Conservation (phyloP, 108 stramenopile genomes). For the Fragilaria radians region DNA sequence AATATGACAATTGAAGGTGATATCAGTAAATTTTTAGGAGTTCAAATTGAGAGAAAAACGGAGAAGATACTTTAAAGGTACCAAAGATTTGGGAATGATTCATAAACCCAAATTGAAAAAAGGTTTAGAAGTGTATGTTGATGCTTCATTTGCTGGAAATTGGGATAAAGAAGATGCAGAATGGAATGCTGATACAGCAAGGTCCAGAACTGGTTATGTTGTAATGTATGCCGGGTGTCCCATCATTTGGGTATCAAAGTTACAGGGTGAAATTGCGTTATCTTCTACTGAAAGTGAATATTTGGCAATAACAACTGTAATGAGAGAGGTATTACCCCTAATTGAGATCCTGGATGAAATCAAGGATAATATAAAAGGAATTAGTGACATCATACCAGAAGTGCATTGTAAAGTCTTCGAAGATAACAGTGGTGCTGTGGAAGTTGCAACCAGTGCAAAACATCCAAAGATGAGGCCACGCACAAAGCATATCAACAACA, state of each 20-base stretch:
- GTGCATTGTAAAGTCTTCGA: constrained; percentile 31
- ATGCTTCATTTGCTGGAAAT: too few relatives aligned
- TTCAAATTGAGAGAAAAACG: too few relatives aligned
- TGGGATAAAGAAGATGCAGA: too few relatives aligned
- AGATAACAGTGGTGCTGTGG: constrained; percentile 26
- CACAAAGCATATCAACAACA: constrained; percentile 32
- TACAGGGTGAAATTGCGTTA: constrained; percentile 19
- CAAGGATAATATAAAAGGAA: constrained; percentile 8
- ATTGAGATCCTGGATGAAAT: constrained; percentile 19
- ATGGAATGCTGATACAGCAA: constrained; percentile 1
- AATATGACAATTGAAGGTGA: constrained; percentile 29
- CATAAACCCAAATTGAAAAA: not conserved
- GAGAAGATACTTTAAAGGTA: too few relatives aligned
- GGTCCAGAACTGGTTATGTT: constrained; percentile 15
- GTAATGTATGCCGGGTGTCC: constrained; percentile 27
- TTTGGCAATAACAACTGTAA: constrained; percentile 2
- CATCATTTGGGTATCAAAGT: too few relatives aligned
- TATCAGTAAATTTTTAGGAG: too few relatives aligned
- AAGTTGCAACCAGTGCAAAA: constrained; percentile 39
- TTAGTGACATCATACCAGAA: constrained; percentile 6
- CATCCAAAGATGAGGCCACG: constrained; percentile 22
- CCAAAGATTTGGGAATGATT: not conserved
- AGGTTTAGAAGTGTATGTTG: constrained; percentile 2
- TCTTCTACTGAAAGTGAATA: constrained; percentile 20
- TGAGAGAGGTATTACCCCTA: constrained; percentile 16